Conservation (phyloP, 164 flowering plant species). For the Macadamia tetraphylla region DNA sequence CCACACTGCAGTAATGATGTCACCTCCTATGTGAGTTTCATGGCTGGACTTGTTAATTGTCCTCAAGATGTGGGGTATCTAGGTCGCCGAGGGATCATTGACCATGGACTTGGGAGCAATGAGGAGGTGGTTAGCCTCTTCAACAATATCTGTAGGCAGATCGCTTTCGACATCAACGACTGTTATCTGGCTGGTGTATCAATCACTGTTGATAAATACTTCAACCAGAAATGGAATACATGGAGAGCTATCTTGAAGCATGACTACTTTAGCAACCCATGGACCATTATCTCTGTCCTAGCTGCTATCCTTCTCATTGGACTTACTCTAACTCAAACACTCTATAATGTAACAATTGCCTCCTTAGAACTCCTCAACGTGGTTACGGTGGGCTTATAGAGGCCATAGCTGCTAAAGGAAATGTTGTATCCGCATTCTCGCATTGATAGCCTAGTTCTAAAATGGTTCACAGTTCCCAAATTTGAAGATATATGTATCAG, state of each 20-base stretch:
- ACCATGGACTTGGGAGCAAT: constrained; percentile 20
- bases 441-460: too few relatives aligned
- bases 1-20: constrained; percentile 11
- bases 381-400: too few relatives aligned
- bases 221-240: constrained; percentile 6
- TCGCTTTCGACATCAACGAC: constrained; percentile 13
- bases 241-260: constrained; percentile 18
- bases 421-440: too few relatives aligned
- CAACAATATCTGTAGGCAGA: constrained; percentile 18
- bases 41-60: constrained; percentile 21
- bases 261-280: constrained; percentile 19
- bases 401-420: too few relatives aligned
- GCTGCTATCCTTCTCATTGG: constrained; percentile 16
- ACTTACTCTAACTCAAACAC: constrained; percentile 13
- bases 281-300: constrained; percentile 14
- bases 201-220: not conserved
- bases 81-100: constrained; percentile 13
- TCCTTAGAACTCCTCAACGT: not conserved
- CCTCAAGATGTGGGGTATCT: constrained; percentile 18
- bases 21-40: constrained; percentile 18
- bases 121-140: constrained; percentile 23
- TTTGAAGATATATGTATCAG: too few relatives aligned
- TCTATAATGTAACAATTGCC: constrained; percentile 1
- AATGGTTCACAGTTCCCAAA: too few relatives aligned
- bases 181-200: constrained; percentile 15